Evolutionary conservation across 2,329 filamentous ascomycete genomes (phyloP).

Genomic region (Clonostachys rhizophaga): DNA sequence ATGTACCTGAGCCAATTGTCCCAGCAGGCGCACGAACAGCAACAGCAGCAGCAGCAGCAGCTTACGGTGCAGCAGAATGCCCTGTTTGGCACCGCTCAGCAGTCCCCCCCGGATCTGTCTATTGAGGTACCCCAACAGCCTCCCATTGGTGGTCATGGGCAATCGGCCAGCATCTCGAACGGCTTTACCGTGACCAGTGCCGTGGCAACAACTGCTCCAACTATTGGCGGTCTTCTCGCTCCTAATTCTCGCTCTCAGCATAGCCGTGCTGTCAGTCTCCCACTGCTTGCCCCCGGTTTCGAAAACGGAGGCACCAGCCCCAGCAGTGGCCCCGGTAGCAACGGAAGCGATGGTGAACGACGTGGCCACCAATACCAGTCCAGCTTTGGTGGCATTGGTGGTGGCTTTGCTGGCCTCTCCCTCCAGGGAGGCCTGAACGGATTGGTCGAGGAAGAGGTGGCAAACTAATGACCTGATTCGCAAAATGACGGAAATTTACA

Average conservation of each 20-base stretch:
- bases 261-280: constrained; percentile 85
- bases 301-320: constrained; percentile 54
- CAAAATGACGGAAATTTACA: constrained; percentile 1
- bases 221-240: constrained; percentile 72
- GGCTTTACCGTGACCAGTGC: constrained; percentile 54
- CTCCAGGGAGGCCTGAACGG: constrained; percentile 62
- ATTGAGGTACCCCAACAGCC: constrained; percentile 59
- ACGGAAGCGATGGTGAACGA: constrained; percentile 45
- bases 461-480: constrained; percentile 36
- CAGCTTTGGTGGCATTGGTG: constrained; percentile 56
- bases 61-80: constrained; percentile 74
- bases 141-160: constrained; percentile 56
- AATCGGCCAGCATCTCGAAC: constrained; percentile 62
- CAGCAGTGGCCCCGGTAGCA: constrained; percentile 38
- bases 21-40: constrained; percentile 67
- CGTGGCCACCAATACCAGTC: constrained; percentile 64
- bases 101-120: constrained; percentile 50
- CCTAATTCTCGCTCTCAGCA: constrained; percentile 60
- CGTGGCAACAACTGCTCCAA: constrained; percentile 46
- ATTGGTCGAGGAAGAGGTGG: constrained; percentile 64
- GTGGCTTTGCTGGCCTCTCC: constrained; percentile 51
- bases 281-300: constrained; percentile 61
- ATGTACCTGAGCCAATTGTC: constrained; percentile 87
- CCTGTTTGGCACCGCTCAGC: constrained; percentile 70
- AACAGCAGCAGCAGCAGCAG: constrained; percentile 68